Evolutionary conservation across 202 grass and related monocot genomes (phyloP).

Genomic region (Panicum virgatum): DNA sequence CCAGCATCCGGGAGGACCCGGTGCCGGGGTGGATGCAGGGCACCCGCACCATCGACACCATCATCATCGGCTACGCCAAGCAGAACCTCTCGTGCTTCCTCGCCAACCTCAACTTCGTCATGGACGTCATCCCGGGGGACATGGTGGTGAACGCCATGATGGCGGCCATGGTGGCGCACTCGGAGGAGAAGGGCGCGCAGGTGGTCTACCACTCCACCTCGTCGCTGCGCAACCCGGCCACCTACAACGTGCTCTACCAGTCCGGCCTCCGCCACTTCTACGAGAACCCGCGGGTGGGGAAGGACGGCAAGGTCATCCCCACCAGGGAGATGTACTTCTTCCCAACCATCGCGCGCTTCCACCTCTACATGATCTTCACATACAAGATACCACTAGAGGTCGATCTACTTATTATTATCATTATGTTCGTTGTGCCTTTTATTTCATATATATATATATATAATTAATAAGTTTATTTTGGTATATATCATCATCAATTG

Average conservation of each 20-base stretch:
- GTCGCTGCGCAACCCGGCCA: conserved; percentile 65
- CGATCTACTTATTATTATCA: no score
- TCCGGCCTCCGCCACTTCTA: conserved; percentile 55
- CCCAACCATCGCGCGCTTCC: conserved; percentile 51
- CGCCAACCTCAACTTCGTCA: conserved; percentile 47
- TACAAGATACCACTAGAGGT: conserved; percentile 77
- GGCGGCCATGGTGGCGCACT: conserved; percentile 55
- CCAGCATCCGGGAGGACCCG: conserved; percentile 60
- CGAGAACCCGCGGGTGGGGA: conserved; percentile 63
- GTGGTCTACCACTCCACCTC: conserved; percentile 73
- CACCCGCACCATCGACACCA: conserved; percentile 65
- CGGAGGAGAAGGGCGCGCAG: background rate
- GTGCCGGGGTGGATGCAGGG: conserved; percentile 88
- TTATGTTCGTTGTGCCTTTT: no score
- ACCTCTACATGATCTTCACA: conserved; percentile 64
- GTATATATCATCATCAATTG: background rate
- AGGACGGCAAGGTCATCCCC: conserved; percentile 51
- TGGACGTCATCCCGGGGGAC: conserved; percentile 93
- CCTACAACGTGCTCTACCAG: conserved; percentile 45
- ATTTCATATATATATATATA: background rate
- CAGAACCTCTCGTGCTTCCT: conserved; percentile 81
- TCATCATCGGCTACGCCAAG: conserved; percentile 74
- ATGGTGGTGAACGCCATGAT: conserved; percentile 98
- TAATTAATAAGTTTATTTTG: no score
- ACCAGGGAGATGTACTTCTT: conserved; percentile 60